Base-by-base conservation (phyloP, 345 rosid species). In the Mallotus nudiflorus region DNA sequence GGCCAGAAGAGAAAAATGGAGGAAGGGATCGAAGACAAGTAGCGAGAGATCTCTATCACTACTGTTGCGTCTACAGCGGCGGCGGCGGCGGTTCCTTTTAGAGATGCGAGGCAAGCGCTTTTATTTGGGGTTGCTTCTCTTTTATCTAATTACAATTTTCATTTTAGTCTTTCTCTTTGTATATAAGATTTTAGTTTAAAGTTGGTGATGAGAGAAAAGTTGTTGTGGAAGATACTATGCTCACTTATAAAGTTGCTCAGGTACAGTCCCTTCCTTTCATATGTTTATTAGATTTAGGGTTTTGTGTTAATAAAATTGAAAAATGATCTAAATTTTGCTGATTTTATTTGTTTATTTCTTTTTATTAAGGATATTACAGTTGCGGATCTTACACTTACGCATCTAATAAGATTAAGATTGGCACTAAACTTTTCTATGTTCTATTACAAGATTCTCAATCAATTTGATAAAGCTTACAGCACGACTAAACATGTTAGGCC, bases 191-290 rank as follows among this genome's bases (percentile, higher is more conserved):
- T n/a, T n/a, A 93, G 85, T 93, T 93, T 53, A 91, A 91, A 81
- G 72, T 73, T 63, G 97, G 93, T 0, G 97, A 91, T 61, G 98
- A 91, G 82, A 82, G 91, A 86, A 93, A 93, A 73, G 69, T 93
- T 1, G 97, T 97, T 40, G 98, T 93, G 20, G 98, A 91, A 76
- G 98, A 93, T 74, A 93, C 98, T 39, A 93, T 93, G 98, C 52
- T 86, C 61, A 62, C 98, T 78, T 93, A 93, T 79, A 91, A 93
- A 78, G 89, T 95, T 19, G 97, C 98, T 78, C 97, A 89, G 94
- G 98, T 93, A 67, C 31, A 6, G 4, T 49, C 28, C 35, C 31
- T 42, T 39, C 28, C 53, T 4, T 2, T 19, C 9, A 37, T 46
- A 10, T 22, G 20, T 35, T 24, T 33, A 2, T 33, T 33, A 33